phyloP scores from a whole-genome alignment of 805 yeast genomes.

The Myxozyma udenii region DNA sequence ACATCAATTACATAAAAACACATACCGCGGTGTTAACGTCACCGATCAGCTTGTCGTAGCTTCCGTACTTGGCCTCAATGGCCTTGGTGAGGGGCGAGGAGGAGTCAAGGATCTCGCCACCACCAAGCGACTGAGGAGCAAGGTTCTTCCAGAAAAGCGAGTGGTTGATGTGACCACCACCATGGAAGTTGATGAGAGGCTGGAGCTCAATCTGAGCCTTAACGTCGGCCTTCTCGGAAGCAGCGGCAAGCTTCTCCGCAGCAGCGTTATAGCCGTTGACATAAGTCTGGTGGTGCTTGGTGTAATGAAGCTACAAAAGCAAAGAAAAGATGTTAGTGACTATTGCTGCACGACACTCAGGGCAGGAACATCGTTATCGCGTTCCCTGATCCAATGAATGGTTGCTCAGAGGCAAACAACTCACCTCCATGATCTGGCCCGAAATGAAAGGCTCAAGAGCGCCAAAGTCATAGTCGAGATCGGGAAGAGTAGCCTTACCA shows the following conservation, averaged over 20 bases:
- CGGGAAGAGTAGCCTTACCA: constrained; percentile 56
- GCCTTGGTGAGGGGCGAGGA: constrained; percentile 59
- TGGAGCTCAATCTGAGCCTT: constrained; percentile 58
- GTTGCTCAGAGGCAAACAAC: background rate
- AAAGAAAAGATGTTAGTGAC: background rate
- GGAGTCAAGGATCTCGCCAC: constrained; percentile 58
- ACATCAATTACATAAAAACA: constrained; percentile 39
- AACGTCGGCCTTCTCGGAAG: constrained; percentile 56
- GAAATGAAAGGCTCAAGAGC: constrained; percentile 85
- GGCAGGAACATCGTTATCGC: background rate
- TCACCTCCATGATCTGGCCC: constrained; percentile 68
- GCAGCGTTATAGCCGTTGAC: constrained; percentile 82
- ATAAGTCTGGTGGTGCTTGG: constrained; percentile 89
- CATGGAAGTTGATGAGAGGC: constrained; percentile 81
- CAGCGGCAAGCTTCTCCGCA: constrained; percentile 66
- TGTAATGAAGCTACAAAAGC: constrained; percentile 53
- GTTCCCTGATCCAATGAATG: background rate
- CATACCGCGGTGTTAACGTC: constrained; percentile 45
- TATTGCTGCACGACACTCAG: background rate
- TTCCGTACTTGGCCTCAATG: constrained; percentile 63
- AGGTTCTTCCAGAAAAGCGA: constrained; percentile 82
- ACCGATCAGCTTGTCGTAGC: constrained; percentile 62
- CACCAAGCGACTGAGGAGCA: constrained; percentile 71
- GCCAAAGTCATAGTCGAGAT: constrained; percentile 76
- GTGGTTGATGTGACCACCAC: constrained; percentile 90